Evolutionary conservation across 192 early-diverging fungal species (phyloP), one percentile per base, ranked within the genome.

Genomic region (Dimargaris xerosporica): DNA sequence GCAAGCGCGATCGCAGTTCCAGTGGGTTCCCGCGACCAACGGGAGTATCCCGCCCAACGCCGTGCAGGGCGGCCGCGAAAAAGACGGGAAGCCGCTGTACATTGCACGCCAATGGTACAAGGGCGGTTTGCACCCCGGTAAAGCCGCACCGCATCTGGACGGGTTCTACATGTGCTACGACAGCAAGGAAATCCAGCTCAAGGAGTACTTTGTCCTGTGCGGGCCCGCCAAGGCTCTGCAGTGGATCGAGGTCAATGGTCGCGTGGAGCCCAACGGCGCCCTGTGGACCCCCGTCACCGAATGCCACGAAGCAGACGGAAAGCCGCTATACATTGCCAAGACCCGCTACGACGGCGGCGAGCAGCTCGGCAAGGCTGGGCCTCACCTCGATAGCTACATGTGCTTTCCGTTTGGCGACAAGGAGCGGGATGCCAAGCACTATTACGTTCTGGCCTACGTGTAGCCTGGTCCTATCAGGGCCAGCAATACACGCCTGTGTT

Each of bases 131-230:
- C 65, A 69, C 44, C 75, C 75, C 34, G 78, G 72, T 54, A 79
- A 78, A 56, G 71, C 68, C 28, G 74, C 68, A 16, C 70, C 68
- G 48, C 76, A 78, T 34, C 63, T 78, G 21, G 67, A 73, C 47
- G 78, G 78, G 12, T 71, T 70, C 54, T 70, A 64, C 48, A 70
- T 86, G 30, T 67, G 76, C 41, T 82, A 71, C 62, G 76, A 73
- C 42, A 75, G 80, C 64, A 80, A 82, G 64, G 81, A 82, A 62
- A 34, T 73, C 17, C 64, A 45, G 9, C 54, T 79, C 26, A 26
- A 60, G 28, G 71, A 76, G 45, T 83, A 79, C 65, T 74, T 82
- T 65, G 75, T 86, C 2, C 72, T 86, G 52, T 78, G 79, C 63
- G 84, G 84, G 31, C 73, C 74, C 47, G 76, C 80, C 16, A 77